Conservation (phyloP, 1,284 basidiomycete species). For the Sanghuangporus sanghuang region DNA sequence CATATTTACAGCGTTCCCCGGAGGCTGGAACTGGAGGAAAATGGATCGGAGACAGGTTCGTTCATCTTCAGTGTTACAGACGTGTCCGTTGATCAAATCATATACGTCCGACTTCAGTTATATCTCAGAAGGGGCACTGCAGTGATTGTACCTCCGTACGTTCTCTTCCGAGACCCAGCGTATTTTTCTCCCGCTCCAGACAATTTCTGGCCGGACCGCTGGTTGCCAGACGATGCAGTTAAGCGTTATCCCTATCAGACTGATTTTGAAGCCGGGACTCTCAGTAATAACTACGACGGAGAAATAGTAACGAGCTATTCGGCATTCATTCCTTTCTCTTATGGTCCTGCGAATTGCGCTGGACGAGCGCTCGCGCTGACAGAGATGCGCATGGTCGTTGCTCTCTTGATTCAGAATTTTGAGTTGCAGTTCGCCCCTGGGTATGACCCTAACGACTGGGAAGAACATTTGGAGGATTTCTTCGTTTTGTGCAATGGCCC, state of each 20-base stretch:
- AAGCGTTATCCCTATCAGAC: not conserved
- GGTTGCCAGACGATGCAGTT: constrained; percentile 25
- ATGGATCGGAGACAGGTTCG: constrained; percentile 12
- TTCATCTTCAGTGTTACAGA: not conserved
- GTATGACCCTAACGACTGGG: constrained; percentile 27
- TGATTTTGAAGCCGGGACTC: not conserved
- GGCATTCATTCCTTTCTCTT: constrained; percentile 34
- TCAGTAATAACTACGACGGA: not conserved
- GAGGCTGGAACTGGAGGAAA: constrained; percentile 9
- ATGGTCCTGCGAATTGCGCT: constrained; percentile 31
- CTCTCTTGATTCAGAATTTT: constrained; percentile 27
- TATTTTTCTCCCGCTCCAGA: constrained; percentile 37
- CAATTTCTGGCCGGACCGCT: constrained; percentile 38
- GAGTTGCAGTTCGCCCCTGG: constrained; percentile 26
- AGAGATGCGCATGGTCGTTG: constrained; percentile 28
- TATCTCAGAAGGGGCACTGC: constrained; percentile 45
- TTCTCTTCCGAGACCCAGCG: constrained; percentile 36
- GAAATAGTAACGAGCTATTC: constrained; percentile 29
- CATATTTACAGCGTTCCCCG: constrained; percentile 12
- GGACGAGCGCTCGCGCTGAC: constrained; percentile 29
- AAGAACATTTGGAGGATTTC: constrained; percentile 25
- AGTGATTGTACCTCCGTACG: constrained; percentile 42
- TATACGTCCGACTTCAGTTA: constrained; percentile 30
- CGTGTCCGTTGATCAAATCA: not conserved
- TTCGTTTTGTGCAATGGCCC: constrained; percentile 27